Evolutionary conservation across 257 asterid genomes (phyloP), one percentile per base, ranked within the genome.

Genomic region (Hygrophila difformis): DNA sequence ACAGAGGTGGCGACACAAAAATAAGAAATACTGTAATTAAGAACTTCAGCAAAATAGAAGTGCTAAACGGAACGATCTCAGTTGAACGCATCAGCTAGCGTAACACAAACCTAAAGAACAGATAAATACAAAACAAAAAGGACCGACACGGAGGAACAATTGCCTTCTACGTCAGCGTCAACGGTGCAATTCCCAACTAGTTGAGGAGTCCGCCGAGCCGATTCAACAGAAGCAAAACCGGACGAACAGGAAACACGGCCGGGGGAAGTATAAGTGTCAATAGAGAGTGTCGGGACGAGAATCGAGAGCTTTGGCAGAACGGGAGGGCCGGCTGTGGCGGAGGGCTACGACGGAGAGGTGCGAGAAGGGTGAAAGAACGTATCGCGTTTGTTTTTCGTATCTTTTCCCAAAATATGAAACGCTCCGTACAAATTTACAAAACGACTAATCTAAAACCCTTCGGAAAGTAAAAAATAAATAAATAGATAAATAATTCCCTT

Each of bases 41-140:
- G n/a, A 21, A 33, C 8, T 26, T 31, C 44, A 26, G 9, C 40
- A 18, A 4, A 38, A 40, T 40, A 57, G 8, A 12, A 31, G 12
- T 42, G 53, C 49, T 8, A 8, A 40, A 34, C 40, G 39, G 3
- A 18, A 45, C 31, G 73, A 66, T 66, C 73, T 52, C 54, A 23
- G 51, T 39, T 51, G 55, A 50, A 56, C 60, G 20, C 29, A 51
- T 34, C 60, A 37, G 39, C 39, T 20, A 29, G 31, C 29, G 34
- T 16, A 18, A 9, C 2, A 29, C n/a, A 15, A 22, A 33, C 51
- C 18, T 41, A 54, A 33, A 63, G 21, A 35, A 37, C 6, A 61
- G 26, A 34, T 39, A 36, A 11, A 37, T 22, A 61, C 13, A 44
- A 4, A 18, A 42, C 4, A 46, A 12, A 47, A 22, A 36, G 17